Evolutionary conservation across 257 asterid genomes (phyloP), one percentile per base, ranked within the genome.

Genomic region (Lycium barbarum): DNA sequence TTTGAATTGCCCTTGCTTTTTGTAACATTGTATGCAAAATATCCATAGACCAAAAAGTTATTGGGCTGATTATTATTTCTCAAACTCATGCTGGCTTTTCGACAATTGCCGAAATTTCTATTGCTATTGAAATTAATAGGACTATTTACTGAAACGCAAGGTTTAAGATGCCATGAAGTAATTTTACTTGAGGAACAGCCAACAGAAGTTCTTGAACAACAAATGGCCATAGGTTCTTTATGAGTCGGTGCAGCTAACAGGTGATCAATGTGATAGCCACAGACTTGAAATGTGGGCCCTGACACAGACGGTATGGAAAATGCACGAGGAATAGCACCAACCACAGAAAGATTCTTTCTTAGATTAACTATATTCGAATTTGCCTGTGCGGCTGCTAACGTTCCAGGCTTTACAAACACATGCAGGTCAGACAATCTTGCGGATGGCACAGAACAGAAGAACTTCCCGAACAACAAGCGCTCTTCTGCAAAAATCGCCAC

Each of bases 301-400:
- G 97, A 90, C n/a, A 95, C 95, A 40, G 98, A 93, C 36, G 98
- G 98, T 73, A 90, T 76, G 47, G 97, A 93, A 80, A 94, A 72
- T 43, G 98, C 92, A 26, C 94, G 93, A 79, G 98, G 92, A 92
- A 94, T 80, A 71, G 93, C 90, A 83, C 92, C 93, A 86, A 88
- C 90, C 74, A 93, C 91, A 51, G 97, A 92, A 81, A 95, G 70
- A 79, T 93, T 95, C 85, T 86, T 93, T 86, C 90, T 91, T 40
- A 86, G 87, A 83, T 89, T 87, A 84, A 90, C 94, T 90, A 89
- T 59, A 71, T 89, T 89, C 88, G 92, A 85, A 89, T 93, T 92
- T 45, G 90, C 92, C 86, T 90, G 95, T 57, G 94, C 92, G 86
- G 97, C 92, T 80, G 93, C 95, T 88, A 92, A 88, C 54, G 91